A percentile compares a stretch with the other conserved stretches of the same genome.
Evolutionary conservation across 208 protist species (phyloP).

Genomic region (Wallacemonas collosoma): DNA sequence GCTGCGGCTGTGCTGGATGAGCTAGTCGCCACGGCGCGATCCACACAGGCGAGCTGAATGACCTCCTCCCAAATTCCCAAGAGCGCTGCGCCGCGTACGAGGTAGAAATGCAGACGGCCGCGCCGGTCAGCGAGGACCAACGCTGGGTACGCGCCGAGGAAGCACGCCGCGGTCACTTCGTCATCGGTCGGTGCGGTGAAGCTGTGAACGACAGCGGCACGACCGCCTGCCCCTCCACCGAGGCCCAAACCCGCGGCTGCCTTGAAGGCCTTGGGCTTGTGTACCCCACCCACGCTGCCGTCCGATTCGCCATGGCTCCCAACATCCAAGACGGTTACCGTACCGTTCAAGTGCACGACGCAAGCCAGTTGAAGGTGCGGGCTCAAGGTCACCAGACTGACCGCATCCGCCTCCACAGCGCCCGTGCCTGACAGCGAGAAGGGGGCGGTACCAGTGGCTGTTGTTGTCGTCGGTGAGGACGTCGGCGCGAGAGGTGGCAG

Average conservation of each 20-base stretch:
- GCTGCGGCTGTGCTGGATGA: background rate
- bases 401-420: constrained; percentile 67
- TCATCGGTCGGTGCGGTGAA: constrained; percentile 42
- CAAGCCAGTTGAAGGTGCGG: constrained; percentile 56
- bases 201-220: constrained; percentile 42
- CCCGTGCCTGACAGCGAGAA: constrained; percentile 2
- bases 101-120: constrained; percentile 55
- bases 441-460: background rate
- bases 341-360: constrained; percentile 72
- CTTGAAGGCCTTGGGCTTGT: background rate
- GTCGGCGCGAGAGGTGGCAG: background rate
- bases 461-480: background rate
- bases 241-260: background rate
- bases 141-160: constrained; percentile 76
- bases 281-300: background rate
- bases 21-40: constrained; percentile 17
- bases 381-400: constrained; percentile 69
- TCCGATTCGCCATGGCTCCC: constrained; percentile 3
- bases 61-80: constrained; percentile 65
- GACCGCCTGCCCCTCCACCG: constrained; percentile 12
- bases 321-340: constrained; percentile 64
- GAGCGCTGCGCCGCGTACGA: constrained; percentile 55
- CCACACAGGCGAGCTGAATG: constrained; percentile 36
- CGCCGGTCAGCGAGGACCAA: constrained; percentile 67
- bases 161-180: constrained; percentile 61